phyloP scores from a whole-genome alignment of 257 asterid genomes.

The Ilex asprella region DNA sequence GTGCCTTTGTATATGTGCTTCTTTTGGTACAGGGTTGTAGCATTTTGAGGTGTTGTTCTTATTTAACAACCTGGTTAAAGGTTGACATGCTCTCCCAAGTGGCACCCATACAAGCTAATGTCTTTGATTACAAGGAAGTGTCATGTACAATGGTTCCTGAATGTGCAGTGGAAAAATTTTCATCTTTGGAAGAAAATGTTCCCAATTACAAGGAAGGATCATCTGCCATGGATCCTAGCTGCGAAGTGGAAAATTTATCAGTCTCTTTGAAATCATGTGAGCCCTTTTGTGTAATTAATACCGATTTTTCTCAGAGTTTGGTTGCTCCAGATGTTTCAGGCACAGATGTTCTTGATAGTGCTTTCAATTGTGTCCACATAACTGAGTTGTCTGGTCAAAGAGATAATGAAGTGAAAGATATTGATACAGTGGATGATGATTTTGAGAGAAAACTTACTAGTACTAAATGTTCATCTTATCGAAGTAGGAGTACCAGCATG shows the following conservation, averaged over 20 bases:
- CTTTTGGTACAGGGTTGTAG: background rate
- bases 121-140: background rate
- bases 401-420: constrained; percentile 23
- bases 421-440: constrained; percentile 18
- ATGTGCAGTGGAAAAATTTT: background rate
- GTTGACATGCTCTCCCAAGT: background rate
- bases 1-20: background rate
- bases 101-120: background rate
- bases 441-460: constrained; percentile 23
- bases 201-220: constrained; percentile 26
- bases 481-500: constrained; percentile 17
- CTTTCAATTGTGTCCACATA: constrained; percentile 30
- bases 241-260: constrained; percentile 31
- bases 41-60: background rate
- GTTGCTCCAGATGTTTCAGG: constrained; percentile 26
- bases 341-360: constrained; percentile 31
- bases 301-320: constrained; percentile 21
- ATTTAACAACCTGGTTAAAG: background rate
- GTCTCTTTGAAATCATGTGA: constrained; percentile 24
- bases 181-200: constrained; percentile 28
- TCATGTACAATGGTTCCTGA: background rate
- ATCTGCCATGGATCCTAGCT: constrained; percentile 28
- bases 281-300: constrained; percentile 22
- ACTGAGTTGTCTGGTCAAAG: constrained; percentile 20
- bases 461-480: constrained; percentile 31